Evolutionary conservation across 2,329 filamentous ascomycete species (phyloP), one percentile per base, ranked within the genome.

Genomic region (Arthrobotrys sinensis): DNA sequence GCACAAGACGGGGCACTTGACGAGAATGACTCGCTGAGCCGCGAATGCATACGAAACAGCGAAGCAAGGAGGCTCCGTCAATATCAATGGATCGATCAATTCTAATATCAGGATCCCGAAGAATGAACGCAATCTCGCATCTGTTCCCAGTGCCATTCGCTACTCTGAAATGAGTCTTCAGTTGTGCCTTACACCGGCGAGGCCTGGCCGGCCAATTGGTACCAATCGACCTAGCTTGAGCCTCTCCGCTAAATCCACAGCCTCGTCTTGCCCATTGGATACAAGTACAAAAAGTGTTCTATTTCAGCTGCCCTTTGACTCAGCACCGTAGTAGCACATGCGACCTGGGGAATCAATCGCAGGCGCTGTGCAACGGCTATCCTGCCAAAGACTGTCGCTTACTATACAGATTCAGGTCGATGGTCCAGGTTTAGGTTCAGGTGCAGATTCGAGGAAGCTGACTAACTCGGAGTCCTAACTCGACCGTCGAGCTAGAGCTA

Each of bases 231-330:
- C 38, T 3, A 64, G 24, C 24, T 40, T 60, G 69, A 73, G 69
- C 69, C 69, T 73, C 69, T 43, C 55, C 16, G 36, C 46, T 63
- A 16, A 3, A 14, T 21, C 36, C 53, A 65, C 69, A 73, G 69
- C 69, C 69, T 60, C 69, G 69, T 19, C 46, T 21, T 38, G 19
- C 24, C 69, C 48, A 73, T 73, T 73, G 60, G 60, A 28, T 60
- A 21, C 32, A 40, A 8, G 68, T 40, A 32, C 66, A 62, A 14
- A 48, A 40, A 46, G 50, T 60, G 48, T 45, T 24, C 55, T 48
- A 65, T 32, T 48, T 65, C 69, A 72, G 68, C 68, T 72, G 68
- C 68, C 46, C 16, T 72, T 64, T 64, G 57, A 64, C 57, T 70
- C 52, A 70, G 43, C 53, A 60, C 38, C 60, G 60, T 19, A 19